These are phyloP conservation scores for Neurospora hispaniola DNA, from an alignment of 495 filamentous ascomycete genomes.

Conservation along the genomic window DNA sequence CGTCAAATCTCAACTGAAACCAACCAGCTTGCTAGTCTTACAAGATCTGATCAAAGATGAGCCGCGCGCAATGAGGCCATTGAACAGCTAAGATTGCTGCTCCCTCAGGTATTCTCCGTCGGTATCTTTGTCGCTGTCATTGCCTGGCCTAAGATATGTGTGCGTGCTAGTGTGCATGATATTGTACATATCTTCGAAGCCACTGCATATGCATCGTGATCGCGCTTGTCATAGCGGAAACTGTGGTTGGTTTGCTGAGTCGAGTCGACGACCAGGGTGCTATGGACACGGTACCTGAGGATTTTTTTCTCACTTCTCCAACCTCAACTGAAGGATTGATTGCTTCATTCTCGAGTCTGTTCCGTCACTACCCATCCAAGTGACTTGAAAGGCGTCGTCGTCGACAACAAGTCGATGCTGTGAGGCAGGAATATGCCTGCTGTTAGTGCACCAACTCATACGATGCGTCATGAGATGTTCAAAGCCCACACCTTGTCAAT, in stretches of 20 bases:
- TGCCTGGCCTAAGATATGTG: background rate
- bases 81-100: background rate
- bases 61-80: background rate
- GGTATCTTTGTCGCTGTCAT: background rate
- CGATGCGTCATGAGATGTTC: background rate
- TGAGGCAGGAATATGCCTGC: background rate
- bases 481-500: background rate
- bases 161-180: background rate
- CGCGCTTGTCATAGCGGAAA: background rate
- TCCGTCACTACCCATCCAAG: background rate
- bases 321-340: background rate
- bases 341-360: background rate
- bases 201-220: background rate
- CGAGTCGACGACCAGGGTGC: background rate
- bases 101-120: background rate
- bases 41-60: background rate
- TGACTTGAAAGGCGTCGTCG: background rate
- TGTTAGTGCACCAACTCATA: background rate
- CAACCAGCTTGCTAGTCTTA: background rate
- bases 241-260: background rate
- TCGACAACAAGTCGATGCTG: background rate
- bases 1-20: background rate
- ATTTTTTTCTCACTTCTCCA: background rate
- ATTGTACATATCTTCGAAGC: background rate
- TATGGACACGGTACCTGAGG: background rate